Conservation (phyloP, 2,329 filamentous ascomycete genomes). For the Colletotrichum ledebouriae region DNA sequence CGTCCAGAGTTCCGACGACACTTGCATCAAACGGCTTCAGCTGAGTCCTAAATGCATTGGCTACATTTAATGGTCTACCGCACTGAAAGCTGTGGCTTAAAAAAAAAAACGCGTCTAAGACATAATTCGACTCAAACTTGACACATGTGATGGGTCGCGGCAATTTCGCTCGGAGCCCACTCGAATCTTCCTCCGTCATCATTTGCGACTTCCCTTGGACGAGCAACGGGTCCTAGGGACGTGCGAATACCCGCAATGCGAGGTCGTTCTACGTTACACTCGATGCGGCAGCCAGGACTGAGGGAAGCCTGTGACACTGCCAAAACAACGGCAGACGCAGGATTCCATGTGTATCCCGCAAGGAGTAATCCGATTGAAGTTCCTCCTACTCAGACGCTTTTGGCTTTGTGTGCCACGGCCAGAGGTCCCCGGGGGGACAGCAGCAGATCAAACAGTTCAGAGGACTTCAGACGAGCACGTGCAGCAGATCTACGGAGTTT, state of each 20-base stretch:
- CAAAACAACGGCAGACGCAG: conserved; percentile 4
- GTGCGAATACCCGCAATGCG: no score
- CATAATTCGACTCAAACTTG: conserved; percentile 29
- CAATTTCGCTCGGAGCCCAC: background rate
- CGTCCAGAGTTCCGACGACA: conserved; percentile 24
- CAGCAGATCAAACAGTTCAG: conserved; percentile 34
- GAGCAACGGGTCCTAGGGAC: no score
- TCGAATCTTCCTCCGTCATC: no score
- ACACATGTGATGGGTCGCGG: conserved; percentile 23
- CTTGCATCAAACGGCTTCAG: conserved; percentile 2
- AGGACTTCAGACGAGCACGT: conserved; percentile 17
- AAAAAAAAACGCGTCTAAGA: conserved; percentile 16
- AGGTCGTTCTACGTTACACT: background rate
- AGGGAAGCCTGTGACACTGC: conserved; percentile 15
- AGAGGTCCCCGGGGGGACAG: background rate
- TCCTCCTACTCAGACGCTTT: conserved; percentile 28
- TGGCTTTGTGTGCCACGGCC: background rate
- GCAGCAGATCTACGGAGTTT: conserved; percentile 9
- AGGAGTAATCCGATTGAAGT: background rate
- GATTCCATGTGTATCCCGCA: background rate
- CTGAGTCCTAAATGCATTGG: conserved; percentile 14
- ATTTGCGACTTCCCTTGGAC: background rate
- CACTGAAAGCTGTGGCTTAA: conserved; percentile 28
- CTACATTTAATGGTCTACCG: conserved; percentile 19
- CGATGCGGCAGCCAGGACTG: background rate